Base-by-base conservation (phyloP, 2,329 filamentous ascomycete species). In the Domatiomyces globalis region DNA sequence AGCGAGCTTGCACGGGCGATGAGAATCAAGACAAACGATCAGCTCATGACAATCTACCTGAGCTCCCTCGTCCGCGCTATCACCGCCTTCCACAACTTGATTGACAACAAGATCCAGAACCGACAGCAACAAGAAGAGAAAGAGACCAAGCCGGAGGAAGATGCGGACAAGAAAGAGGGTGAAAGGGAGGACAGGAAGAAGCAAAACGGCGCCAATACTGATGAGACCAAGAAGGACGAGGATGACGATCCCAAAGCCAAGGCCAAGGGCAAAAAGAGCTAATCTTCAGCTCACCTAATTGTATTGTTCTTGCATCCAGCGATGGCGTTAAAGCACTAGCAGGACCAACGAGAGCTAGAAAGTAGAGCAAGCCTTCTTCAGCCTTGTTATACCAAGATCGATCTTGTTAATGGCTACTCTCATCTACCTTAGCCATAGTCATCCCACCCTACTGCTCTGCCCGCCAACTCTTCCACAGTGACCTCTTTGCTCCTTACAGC, bases 41-140 rank as follows among this genome's bases (percentile, higher is more conserved):
- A 98, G 73, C 79, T 98, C 58, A 95, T 98, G 86, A 82, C 89
- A 49, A 96, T 98, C 67, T 98, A 98, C 70, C 77, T 98, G 50
- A 94, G 87, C 72, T 94, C 87, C 73, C 73, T 96, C 73, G 96
- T 98, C 70, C 80, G 92, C 55, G 92, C 92, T 52, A 98, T 98
- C 65, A 96, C 92, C 10, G 92, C 92, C 6, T 98, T 96, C 83
- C 92, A 98, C 69, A 92, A 98, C 67, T 73, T 98, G 60, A 98
- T 98, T 60, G 92, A 98, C 75, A 98, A 98, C 76, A 98, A 98
- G 79, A 95, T 96, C 61, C 90, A 96, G 74, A 98, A 98, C 72
- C 80, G 90, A 67, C 89, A 96, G 71, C 87, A 94, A 68, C 85
- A 94, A 64, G 92, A 96, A 65, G 92, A 98, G 65, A 90, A 90